Evolutionary conservation across 2,329 filamentous ascomycete genomes (phyloP), one percentile per base, ranked within the genome.

Genomic region (Onygenales sp.): DNA sequence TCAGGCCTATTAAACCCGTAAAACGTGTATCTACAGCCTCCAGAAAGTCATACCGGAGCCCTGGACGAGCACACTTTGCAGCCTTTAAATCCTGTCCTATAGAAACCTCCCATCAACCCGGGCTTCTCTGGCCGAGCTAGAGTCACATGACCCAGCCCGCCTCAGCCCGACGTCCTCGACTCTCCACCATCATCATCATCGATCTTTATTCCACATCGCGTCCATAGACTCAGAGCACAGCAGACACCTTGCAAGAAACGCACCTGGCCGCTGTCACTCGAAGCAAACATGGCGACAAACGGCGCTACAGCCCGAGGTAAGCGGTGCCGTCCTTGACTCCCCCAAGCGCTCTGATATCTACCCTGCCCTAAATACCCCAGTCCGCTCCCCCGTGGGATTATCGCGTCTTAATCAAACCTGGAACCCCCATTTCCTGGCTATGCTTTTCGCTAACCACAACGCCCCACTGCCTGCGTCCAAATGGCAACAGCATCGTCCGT

Each of bases 241-340:
- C 36, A 7, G 17, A 49, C 9, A 39, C 17, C 10, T 21, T 21
- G 11, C 46, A 49, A 36, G 5, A 36, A 49, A 36, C 46, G 11
- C 33, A 41, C 17, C 36, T 21, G 35, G 11, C 17, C 10, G 3
- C 21, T 27, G 21, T 27, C 21, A 27, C 21, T 27, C 21, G 21
- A 27, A 27, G 21, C 21, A 32, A 39, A 41, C 6, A 70, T 70
- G 68, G 62, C 66, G 60, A 60, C 66, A 36, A 69, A 68, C 61
- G 67, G 66, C 54, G 63, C 65, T 51, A 55, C 61, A 56, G 63
- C 59, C 59, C 65, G 63, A 67, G 65, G 68, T 70, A 63, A 57
- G 63, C 58, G 21, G 21, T 27, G 21, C 21, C 21, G 21, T 27
- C 21, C 21, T 27, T 27, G 36, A 39, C 36, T 7, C 36, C 13